Base-by-base conservation (phyloP, 805 yeast genomes). In the Schwanniomyces pseudopolymorphus region DNA sequence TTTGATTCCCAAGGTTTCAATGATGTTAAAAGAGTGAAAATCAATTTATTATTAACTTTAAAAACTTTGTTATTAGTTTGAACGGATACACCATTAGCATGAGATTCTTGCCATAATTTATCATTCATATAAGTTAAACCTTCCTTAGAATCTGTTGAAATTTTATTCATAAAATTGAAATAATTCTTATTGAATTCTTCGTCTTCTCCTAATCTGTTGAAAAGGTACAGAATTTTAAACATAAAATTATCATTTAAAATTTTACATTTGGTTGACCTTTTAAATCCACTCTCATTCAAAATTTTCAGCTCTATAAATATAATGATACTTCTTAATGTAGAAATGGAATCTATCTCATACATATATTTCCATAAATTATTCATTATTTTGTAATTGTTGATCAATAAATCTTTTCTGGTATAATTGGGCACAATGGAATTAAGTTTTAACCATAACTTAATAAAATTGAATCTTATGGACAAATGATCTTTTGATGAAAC, bases 1-100 rank as follows among this genome's bases (percentile, higher is more conserved):
- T 75, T 77, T 50, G 87, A 85, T 51, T 87, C 90, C 88, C 95
- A 84, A 0, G 97, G 96, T 55, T 86, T 88, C 56, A 91, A 70
- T 25, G 74, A 69, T 6, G 81, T 81, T 19, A 90, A 59, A 4
- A 88, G 64, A 2, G 83, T 77, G 55, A 81, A 83, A 3, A 89
- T 64, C 24, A 85, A 68, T 58, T 83, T 84, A 63, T 92, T 90
- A 57, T 85, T 78, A 26, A 86, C 70, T 50, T 70, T 80, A 65
- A 83, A 86, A 3, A 69, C 64, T 47, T 69, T 77, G 40, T 74
- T 76, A 52, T 82, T 81, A 11, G 81, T 67, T 0, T 62, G 58
- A 1, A 83, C 59, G 0, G 70, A 51, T 1, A 69, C 80, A 40
- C 84, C 85, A 41, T 51, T 55, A 55, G 53, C 31, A 50, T 44